phyloP scores from a whole-genome alignment of 805 yeast genomes.

The Cyberlindnera maclurae region DNA sequence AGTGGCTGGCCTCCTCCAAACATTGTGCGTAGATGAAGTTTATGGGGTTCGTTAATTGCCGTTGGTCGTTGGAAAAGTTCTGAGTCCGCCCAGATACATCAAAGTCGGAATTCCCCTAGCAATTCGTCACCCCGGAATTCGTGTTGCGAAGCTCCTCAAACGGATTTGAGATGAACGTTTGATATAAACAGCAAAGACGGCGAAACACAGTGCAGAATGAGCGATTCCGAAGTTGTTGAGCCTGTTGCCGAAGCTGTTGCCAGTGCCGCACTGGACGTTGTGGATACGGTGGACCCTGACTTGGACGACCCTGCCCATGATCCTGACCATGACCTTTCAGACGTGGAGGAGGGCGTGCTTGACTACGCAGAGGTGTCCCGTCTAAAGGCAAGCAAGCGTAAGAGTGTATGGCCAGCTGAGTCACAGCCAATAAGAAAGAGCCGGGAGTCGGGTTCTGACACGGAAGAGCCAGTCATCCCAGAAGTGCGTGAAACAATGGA shows the following conservation, averaged over 20 bases:
- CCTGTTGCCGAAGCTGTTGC: not conserved
- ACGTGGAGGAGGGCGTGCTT: slow-evolving; percentile 7
- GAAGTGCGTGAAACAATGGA: slow-evolving; percentile 14
- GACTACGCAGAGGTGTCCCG: slow-evolving; percentile 24
- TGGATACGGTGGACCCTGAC: slow-evolving; percentile 4
- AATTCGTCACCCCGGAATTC: too few relatives aligned
- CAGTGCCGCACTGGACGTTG: not conserved
- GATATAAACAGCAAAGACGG: too few relatives aligned
- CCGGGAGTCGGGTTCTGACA: not conserved
- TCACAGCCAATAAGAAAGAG: not conserved
- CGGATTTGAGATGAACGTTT: too few relatives aligned
- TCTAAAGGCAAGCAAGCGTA: slow-evolving; percentile 19
- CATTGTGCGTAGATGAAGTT: slow-evolving; percentile 21
- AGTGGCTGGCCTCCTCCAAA: slow-evolving; percentile 48
- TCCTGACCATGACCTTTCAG: slow-evolving; percentile 3
- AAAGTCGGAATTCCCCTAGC: too few relatives aligned
- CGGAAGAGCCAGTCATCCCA: slow-evolving; percentile 4
- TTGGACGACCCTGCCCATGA: slow-evolving; percentile 5
- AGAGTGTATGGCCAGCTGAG: slow-evolving; percentile 2
- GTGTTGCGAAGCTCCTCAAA: too few relatives aligned
- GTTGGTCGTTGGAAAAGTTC: too few relatives aligned
- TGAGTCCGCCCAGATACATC: too few relatives aligned
- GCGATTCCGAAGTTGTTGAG: slow-evolving; percentile 1
- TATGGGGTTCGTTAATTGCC: too few relatives aligned
- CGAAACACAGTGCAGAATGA: too few relatives aligned